Conservation (phyloP, 805 yeast species). For the Clavispora vitiphila region DNA sequence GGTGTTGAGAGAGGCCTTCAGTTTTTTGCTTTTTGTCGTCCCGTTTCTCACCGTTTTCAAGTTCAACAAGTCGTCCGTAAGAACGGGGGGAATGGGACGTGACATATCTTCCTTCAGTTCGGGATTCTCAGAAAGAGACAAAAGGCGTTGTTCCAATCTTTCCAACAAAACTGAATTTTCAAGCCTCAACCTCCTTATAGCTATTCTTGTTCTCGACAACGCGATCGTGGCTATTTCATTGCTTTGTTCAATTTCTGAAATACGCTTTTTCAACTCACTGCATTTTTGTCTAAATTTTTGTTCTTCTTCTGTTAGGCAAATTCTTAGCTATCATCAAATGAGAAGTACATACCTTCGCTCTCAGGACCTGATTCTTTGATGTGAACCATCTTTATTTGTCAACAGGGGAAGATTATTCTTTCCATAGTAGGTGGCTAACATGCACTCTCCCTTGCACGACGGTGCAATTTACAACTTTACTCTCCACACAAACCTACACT, state of each 20-base stretch:
- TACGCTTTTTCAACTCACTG: conserved; percentile 62
- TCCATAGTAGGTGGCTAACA: background rate
- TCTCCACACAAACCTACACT: background rate
- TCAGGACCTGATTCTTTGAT: conserved; percentile 26
- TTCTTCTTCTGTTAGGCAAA: conserved; percentile 17
- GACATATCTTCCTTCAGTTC: conserved; percentile 30
- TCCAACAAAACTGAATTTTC: conserved; percentile 82
- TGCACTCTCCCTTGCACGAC: background rate
- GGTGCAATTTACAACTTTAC: no score
- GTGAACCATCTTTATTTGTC: conserved; percentile 10
- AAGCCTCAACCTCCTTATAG: conserved; percentile 71
- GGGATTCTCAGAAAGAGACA: conserved; percentile 20
- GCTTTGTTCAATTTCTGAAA: conserved; percentile 66
- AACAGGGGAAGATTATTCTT: background rate
- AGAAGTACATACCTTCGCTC: conserved; percentile 33
- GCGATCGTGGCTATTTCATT: conserved; percentile 75
- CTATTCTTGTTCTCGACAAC: conserved; percentile 67
- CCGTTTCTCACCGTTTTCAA: conserved; percentile 11
- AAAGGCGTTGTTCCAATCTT: conserved; percentile 54
- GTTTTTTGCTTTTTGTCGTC: conserved; percentile 6
- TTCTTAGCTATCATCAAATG: background rate
- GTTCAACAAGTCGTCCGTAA: conserved; percentile 28
- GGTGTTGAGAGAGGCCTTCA: conserved; percentile 16
- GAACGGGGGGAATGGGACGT: conserved; percentile 36
- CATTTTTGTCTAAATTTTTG: conserved; percentile 58